These are phyloP conservation scores for Tulasnella sp. DNA, from an alignment of 768 basidiomycete genomes.

Conservation along the genomic window DNA sequence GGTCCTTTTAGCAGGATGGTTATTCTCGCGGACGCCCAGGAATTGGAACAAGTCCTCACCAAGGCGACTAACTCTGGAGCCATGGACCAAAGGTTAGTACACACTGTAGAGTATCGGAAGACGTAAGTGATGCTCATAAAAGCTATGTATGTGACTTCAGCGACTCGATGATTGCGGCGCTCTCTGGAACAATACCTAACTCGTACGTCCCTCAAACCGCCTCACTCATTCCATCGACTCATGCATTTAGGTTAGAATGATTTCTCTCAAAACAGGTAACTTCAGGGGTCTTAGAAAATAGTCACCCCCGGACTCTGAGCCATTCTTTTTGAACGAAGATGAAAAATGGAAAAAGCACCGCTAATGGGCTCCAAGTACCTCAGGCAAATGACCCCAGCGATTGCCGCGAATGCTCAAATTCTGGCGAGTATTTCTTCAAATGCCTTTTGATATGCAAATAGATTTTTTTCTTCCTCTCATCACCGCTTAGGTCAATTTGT, in stretches of 20 bases:
- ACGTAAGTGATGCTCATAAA: background rate
- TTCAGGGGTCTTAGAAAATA: background rate
- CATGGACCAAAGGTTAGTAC: background rate
- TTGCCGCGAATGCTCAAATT: background rate
- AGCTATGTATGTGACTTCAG: background rate
- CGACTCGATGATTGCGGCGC: background rate
- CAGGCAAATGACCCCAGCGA: background rate
- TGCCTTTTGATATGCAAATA: background rate
- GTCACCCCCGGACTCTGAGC: background rate
- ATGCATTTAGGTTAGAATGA: background rate
- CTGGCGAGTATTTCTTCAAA: background rate
- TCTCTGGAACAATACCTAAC: background rate
- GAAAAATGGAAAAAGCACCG: background rate
- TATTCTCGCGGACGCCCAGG: slow-evolving; percentile 15
- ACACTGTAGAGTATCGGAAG: background rate
- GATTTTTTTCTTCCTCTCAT: background rate
- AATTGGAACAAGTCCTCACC: slow-evolving; percentile 12
- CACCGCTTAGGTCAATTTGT: background rate
- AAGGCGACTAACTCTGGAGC: background rate
- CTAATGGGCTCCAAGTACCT: slow-evolving; percentile 3
- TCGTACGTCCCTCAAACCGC: background rate
- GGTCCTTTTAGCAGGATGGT: slow-evolving; percentile 15
- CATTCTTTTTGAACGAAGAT: background rate
- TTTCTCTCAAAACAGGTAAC: background rate
- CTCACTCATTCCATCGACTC: background rate